phyloP scores from a whole-genome alignment of 768 basidiomycete species.

The Atractiella rhizophila region DNA sequence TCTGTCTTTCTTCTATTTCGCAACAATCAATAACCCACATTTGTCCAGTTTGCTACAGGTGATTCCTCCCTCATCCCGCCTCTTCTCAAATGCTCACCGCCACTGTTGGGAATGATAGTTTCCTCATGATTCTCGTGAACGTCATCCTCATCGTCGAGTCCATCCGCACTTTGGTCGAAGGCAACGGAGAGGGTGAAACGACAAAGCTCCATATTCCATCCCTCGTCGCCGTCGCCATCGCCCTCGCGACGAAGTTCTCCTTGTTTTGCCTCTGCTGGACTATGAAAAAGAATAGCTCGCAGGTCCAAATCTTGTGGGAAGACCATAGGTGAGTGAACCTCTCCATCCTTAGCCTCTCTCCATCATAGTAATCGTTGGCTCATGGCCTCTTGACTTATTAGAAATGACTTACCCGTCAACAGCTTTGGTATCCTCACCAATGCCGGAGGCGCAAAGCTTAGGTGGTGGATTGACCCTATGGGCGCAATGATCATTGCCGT shows the following conservation, averaged over 20 bases:
- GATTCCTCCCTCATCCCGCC: too few species aligned
- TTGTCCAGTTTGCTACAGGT: slow-evolving; percentile 2
- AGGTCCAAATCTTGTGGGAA: slow-evolving; percentile 87
- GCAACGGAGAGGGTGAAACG: slow-evolving; percentile 28
- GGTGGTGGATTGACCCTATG: slow-evolving; percentile 22
- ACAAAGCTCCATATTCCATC: slow-evolving; percentile 39
- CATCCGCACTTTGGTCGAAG: slow-evolving; percentile 39
- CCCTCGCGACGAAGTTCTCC: slow-evolving; percentile 32
- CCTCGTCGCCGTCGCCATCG: background rate
- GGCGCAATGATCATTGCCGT: slow-evolving; percentile 21
- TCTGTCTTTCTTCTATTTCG: background rate
- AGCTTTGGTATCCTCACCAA: slow-evolving; percentile 23
- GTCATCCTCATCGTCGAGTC: slow-evolving; percentile 69
- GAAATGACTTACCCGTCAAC: slow-evolving; percentile 10
- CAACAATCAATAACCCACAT: background rate
- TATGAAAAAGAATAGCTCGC: slow-evolving; percentile 54
- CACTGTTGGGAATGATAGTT: too few species aligned
- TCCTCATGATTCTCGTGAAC: slow-evolving; percentile 63
- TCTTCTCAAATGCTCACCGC: too few species aligned
- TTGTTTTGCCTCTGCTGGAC: slow-evolving; percentile 71
- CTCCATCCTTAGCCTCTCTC: background rate
- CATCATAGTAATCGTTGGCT: slow-evolving; percentile 8
- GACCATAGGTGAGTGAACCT: slow-evolving; percentile 86
- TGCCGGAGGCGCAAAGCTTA: slow-evolving; percentile 24
- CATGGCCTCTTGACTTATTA: slow-evolving; percentile 1